A percentile compares a stretch with the other conserved stretches of the same genome.
Conservation (phyloP, 305 asterid genomes). For the Solanum hybrid region DNA sequence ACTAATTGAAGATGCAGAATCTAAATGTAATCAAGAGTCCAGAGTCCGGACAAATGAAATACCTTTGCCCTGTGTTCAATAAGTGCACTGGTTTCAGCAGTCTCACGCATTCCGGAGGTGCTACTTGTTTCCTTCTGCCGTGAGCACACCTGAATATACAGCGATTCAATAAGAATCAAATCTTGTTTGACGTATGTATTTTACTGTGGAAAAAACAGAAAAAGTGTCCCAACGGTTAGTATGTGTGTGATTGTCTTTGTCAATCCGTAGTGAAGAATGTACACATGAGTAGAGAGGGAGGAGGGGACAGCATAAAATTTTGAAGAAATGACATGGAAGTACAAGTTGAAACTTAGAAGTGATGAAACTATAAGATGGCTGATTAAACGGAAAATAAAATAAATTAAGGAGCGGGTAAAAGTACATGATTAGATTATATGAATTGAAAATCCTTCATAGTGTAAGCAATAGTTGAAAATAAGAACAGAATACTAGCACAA, state of each 20-base stretch:
- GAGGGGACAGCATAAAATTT: not conserved
- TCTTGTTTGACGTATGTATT: not conserved
- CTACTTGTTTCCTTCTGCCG: conserved; percentile 96
- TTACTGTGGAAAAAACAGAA: not conserved
- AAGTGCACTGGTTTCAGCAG: conserved; percentile 84
- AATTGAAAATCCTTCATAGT: not conserved
- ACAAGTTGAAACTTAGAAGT: not conserved
- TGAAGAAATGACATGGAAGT: not conserved
- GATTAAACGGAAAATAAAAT: not conserved
- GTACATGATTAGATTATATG: not conserved
- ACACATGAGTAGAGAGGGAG: not conserved
- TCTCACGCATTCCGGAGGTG: conserved; percentile 93
- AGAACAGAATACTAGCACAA: no score
- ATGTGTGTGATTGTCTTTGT: not conserved
- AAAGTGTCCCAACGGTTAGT: not conserved
- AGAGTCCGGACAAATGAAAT: not conserved
- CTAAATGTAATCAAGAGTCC: not conserved
- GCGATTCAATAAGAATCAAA: not conserved
- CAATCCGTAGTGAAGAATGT: not conserved
- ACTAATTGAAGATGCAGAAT: not conserved
- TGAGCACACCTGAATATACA: conserved; percentile 66
- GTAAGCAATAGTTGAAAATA: not conserved
- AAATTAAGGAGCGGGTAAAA: not conserved
- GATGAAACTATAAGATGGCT: not conserved
- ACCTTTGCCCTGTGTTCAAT: conserved; percentile 81